Percentiles rank a stretch among this genome's conserved stretches.
phyloP scores from a whole-genome alignment of 2,329 filamentous ascomycete genomes.

The Trichoderma citrinoviride region DNA sequence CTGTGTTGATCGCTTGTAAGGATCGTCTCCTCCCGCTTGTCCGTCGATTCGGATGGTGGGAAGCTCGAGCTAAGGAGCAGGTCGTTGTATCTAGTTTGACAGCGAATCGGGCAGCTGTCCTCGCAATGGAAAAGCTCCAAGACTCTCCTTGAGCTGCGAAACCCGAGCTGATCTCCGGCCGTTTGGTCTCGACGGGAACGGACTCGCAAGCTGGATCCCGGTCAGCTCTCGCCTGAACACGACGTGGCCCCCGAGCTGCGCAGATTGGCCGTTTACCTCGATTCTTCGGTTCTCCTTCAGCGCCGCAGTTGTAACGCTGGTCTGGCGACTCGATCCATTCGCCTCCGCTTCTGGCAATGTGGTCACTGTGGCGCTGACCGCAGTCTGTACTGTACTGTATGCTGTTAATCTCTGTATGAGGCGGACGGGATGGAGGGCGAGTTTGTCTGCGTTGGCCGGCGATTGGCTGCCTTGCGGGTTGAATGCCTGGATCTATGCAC shows the following conservation, averaged over 20 bases:
- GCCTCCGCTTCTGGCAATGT: constrained; percentile 18
- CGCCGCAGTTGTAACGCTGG: constrained; percentile 12
- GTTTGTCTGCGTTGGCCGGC: not conserved
- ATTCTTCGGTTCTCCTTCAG: constrained; percentile 10
- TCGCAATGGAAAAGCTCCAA: not conserved
- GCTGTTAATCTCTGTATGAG: not conserved
- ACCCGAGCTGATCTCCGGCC: too few relatives aligned
- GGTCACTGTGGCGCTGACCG: constrained; percentile 15
- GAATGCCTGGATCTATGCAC: constrained; percentile 3
- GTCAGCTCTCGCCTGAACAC: not conserved
- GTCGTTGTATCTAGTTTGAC: not conserved
- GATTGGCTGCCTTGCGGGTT: not conserved
- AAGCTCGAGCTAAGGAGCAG: not conserved
- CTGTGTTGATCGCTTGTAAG: not conserved
- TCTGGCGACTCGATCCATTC: constrained; percentile 14
- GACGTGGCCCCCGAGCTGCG: constrained; percentile 9
- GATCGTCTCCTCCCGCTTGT: not conserved
- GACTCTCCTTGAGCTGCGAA: not conserved
- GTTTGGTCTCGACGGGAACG: not conserved
- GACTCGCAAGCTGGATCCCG: not conserved
- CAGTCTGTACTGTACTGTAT: too few relatives aligned
- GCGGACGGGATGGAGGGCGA: not conserved
- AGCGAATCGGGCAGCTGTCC: not conserved
- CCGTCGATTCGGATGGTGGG: not conserved
- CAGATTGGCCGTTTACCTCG: constrained; percentile 1